Percentiles rank a stretch among this genome's conserved stretches.
Conservation (phyloP, 75 land plant genomes). For the Picea glauca region DNA sequence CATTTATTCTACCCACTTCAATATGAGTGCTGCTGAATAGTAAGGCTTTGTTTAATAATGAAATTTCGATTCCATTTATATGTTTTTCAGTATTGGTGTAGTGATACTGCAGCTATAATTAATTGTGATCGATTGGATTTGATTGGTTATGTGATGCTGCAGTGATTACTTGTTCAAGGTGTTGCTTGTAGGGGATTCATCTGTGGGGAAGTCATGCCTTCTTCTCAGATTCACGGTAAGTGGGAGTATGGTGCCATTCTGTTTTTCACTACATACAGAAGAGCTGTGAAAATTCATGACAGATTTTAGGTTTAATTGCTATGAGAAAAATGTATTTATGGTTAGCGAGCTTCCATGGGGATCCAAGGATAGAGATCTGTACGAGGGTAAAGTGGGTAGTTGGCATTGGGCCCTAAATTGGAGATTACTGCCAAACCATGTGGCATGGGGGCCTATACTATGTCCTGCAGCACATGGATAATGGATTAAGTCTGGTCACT, state of each 20-base stretch:
- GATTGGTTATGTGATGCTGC: constrained; percentile 8
- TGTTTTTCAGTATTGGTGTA: too few relatives aligned
- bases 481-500: background rate
- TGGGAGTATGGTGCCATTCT: background rate
- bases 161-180: constrained; percentile 86
- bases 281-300: background rate
- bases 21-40: too few relatives aligned
- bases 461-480: background rate
- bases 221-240: constrained; percentile 71
- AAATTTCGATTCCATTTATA: too few relatives aligned
- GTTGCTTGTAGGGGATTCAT: constrained; percentile 76
- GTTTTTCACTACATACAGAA: background rate
- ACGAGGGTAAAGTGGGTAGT: background rate
- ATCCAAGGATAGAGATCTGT: background rate
- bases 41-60: too few relatives aligned
- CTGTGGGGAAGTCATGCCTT: constrained; percentile 82
- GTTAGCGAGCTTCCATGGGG: background rate
- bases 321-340: background rate
- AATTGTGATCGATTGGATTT: background rate
- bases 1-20: too few relatives aligned
- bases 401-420: background rate
- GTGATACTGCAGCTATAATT: background rate
- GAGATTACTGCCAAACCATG: background rate
- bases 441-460: background rate
- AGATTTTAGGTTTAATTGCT: background rate